A percentile compares a stretch with the other conserved stretches of the same genome.
phyloP scores from a whole-genome alignment of 805 yeast genomes.

The Kurtzmaniella fragi region DNA sequence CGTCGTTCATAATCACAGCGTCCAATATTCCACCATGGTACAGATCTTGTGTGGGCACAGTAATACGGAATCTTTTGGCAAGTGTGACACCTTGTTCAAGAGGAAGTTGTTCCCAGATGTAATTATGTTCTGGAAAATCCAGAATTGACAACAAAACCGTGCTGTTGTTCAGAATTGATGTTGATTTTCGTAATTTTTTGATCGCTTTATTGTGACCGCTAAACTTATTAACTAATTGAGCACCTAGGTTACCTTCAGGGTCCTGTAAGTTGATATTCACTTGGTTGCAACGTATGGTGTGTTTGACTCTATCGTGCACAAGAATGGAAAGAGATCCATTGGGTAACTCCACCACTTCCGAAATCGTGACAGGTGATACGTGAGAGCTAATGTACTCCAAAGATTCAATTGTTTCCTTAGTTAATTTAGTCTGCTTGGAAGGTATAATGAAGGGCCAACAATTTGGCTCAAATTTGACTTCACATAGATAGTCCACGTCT shows the following conservation, averaged over 20 bases:
- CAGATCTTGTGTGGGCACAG: background rate
- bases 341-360: slow-evolving; percentile 1
- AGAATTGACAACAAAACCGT: slow-evolving; percentile 32
- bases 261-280: slow-evolving; percentile 1
- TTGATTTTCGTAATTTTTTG: slow-evolving; percentile 58
- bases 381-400: background rate
- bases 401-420: background rate
- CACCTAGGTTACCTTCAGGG: slow-evolving; percentile 5
- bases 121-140: slow-evolving; percentile 33
- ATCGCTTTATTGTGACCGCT: slow-evolving; percentile 89
- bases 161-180: slow-evolving; percentile 21
- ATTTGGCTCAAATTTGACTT: no score
- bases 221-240: slow-evolving; percentile 41
- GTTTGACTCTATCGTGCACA: slow-evolving; percentile 34
- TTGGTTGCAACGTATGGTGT: slow-evolving; percentile 19
- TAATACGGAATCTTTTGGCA: slow-evolving; percentile 27
- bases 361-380: slow-evolving; percentile 1
- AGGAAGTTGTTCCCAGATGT: slow-evolving; percentile 37
- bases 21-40: slow-evolving; percentile 20
- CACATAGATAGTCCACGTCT: no score
- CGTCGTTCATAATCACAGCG: slow-evolving; percentile 31
- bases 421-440: background rate
- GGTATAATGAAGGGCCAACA: no score
- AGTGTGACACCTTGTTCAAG: slow-evolving; percentile 21
- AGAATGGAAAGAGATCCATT: slow-evolving; percentile 14